These are phyloP conservation scores for Sisymbrium altissimum DNA, from an alignment of 345 rosid genomes.

Conservation along the genomic window DNA sequence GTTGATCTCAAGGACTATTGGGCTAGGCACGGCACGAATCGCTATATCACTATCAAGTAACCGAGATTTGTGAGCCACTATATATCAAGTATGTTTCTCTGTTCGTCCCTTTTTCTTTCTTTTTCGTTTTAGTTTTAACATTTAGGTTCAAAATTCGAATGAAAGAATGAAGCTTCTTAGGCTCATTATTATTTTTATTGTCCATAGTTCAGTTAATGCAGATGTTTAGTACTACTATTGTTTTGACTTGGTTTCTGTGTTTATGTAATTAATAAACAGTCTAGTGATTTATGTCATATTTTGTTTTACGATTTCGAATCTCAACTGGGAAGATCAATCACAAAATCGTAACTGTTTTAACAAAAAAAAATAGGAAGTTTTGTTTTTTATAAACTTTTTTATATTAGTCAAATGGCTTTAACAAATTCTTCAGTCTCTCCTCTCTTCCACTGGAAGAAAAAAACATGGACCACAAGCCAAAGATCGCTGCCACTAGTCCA, in stretches of 20 bases:
- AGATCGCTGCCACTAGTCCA: not conserved
- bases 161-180: constrained; percentile 15
- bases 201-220: constrained; percentile 8
- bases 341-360: not conserved
- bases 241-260: constrained; percentile 6
- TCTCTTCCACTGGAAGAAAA: not conserved
- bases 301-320: not conserved
- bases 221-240: constrained; percentile 16
- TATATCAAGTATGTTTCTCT: constrained; percentile 14
- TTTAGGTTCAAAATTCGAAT: constrained; percentile 2
- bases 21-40: constrained; percentile 95
- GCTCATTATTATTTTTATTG: constrained; percentile 1
- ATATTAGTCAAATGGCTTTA: not conserved
- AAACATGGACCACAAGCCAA: constrained; percentile 6
- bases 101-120: not conserved
- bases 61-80: not conserved
- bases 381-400: too few species aligned
- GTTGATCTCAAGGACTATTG: constrained; percentile 86
- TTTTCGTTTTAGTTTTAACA: not conserved
- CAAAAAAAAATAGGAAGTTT: not conserved
- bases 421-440: not conserved
- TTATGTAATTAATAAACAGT: not conserved
- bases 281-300: not conserved
- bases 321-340: not conserved
- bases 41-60: constrained; percentile 94